Percentiles rank a stretch among this genome's conserved stretches.
Evolutionary conservation across 352 stramenopile genomes (phyloP).

Genomic region (Phytophthora hibernalis): DNA sequence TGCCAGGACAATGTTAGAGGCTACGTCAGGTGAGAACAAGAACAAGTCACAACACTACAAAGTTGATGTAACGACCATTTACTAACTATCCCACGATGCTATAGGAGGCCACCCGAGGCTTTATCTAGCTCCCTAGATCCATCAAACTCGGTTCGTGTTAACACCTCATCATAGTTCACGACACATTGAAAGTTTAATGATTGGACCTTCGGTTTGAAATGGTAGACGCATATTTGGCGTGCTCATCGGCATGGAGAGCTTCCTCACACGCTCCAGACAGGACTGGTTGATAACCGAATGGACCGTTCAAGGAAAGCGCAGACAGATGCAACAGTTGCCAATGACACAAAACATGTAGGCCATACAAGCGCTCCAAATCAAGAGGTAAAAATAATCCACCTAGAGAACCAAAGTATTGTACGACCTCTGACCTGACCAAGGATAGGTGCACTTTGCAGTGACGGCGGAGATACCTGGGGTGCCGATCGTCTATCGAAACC

Average conservation of each 20-base stretch:
- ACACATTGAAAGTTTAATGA: background rate
- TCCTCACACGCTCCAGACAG: slow-evolving; percentile 13
- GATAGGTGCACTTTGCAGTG: slow-evolving; percentile 82
- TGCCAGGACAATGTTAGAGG: slow-evolving; percentile 41
- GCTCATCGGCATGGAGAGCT: slow-evolving; percentile 37
- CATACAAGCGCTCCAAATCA: slow-evolving; percentile 39
- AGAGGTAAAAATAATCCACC: slow-evolving; percentile 39
- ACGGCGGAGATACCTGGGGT: slow-evolving; percentile 71
- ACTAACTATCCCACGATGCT: background rate
- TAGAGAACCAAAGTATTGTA: slow-evolving; percentile 2
- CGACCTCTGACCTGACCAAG: slow-evolving; percentile 37
- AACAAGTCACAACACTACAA: background rate
- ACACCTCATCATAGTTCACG: background rate
- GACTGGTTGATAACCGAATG: slow-evolving; percentile 11
- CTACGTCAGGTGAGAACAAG: slow-evolving; percentile 55
- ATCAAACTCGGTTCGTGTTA: slow-evolving; percentile 22
- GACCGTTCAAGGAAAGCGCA: slow-evolving; percentile 3
- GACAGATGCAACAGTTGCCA: slow-evolving; percentile 1
- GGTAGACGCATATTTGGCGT: slow-evolving; percentile 30
- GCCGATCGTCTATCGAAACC: slow-evolving; percentile 75
- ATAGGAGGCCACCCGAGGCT: slow-evolving; percentile 29
- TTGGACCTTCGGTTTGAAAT: background rate
- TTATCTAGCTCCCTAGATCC: slow-evolving; percentile 31
- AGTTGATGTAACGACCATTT: background rate
- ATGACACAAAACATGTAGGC: slow-evolving; percentile 2